Conservation (phyloP, 768 basidiomycete genomes). For the Russula sp. region DNA sequence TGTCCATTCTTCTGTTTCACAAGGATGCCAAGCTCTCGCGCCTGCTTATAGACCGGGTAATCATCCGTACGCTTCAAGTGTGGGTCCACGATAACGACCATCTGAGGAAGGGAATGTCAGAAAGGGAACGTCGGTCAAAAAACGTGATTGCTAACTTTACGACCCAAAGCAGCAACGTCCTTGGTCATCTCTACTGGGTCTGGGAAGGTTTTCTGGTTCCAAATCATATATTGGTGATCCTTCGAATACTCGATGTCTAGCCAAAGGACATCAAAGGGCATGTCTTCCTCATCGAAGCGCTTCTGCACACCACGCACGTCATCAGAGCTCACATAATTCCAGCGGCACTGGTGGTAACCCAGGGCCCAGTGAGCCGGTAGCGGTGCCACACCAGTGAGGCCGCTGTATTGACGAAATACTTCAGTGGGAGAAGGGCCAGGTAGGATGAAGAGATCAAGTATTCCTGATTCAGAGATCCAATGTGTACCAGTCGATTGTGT, state of each 20-base stretch:
- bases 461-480: slow-evolving; percentile 97
- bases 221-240: slow-evolving; percentile 96
- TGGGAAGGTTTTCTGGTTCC: slow-evolving; percentile 89
- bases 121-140: background rate
- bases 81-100: slow-evolving; percentile 97
- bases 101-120: slow-evolving; percentile 43
- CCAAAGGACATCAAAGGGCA: slow-evolving; percentile 96
- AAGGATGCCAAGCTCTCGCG: slow-evolving; percentile 74
- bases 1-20: slow-evolving; percentile 76
- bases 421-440: slow-evolving; percentile 84
- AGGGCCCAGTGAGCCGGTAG: slow-evolving; percentile 90
- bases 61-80: slow-evolving; percentile 79
- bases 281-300: slow-evolving; percentile 89
- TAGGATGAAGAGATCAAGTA: slow-evolving; percentile 88
- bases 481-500: slow-evolving; percentile 77
- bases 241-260: slow-evolving; percentile 94
- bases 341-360: slow-evolving; percentile 95
- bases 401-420: slow-evolving; percentile 80
- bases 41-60: slow-evolving; percentile 82
- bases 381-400: slow-evolving; percentile 77
- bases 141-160: slow-evolving; percentile 57
- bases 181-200: slow-evolving; percentile 94
- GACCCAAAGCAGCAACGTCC: slow-evolving; percentile 74
- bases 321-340: slow-evolving; percentile 92
- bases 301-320: slow-evolving; percentile 82